These are phyloP conservation scores for Diphasiastrum complanatum DNA, from an alignment of 83 land plant species.

Conservation along the genomic window DNA sequence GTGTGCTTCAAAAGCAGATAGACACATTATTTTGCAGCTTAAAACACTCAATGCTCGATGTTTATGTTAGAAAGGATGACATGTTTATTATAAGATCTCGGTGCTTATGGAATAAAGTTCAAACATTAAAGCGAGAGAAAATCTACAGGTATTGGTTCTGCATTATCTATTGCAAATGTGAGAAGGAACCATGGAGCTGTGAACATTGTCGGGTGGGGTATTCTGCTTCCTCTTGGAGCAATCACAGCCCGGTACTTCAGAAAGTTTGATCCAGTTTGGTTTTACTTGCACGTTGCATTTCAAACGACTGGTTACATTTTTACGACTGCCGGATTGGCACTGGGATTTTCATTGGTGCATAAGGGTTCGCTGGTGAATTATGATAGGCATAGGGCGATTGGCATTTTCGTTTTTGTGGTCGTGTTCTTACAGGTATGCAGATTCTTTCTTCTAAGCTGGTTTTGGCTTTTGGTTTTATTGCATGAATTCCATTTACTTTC, in stretches of 20 bases:
- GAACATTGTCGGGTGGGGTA: conserved; percentile 65
- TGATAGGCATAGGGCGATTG: conserved; percentile 50
- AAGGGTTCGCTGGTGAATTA: conserved; percentile 19
- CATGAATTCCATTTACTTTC: neutral
- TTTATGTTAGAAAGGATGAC: too few species aligned
- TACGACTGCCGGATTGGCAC: conserved; percentile 39
- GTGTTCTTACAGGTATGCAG: conserved; percentile 62
- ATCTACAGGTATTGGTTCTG: neutral
- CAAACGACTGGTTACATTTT: conserved; percentile 56
- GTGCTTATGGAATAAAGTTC: too few species aligned
- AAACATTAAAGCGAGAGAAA: too few species aligned
- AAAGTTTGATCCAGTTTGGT: conserved; percentile 62
- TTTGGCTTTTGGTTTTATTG: neutral
- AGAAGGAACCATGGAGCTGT: conserved; percentile 53
- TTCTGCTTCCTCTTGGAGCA: conserved; percentile 62
- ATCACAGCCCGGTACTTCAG: conserved; percentile 58
- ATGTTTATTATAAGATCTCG: too few species aligned
- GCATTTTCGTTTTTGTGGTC: conserved; percentile 52
- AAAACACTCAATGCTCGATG: too few species aligned
- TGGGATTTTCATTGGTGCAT: conserved; percentile 45
- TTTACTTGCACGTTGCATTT: conserved; percentile 51
- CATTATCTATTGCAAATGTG: neutral
- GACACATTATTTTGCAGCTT: too few species aligned
- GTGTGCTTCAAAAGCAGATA: too few species aligned
- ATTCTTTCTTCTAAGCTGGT: neutral